A percentile compares a stretch with the other conserved stretches of the same genome.
Conservation (phyloP, 441 rosid species). For the Pelargonium cotyledonis region DNA sequence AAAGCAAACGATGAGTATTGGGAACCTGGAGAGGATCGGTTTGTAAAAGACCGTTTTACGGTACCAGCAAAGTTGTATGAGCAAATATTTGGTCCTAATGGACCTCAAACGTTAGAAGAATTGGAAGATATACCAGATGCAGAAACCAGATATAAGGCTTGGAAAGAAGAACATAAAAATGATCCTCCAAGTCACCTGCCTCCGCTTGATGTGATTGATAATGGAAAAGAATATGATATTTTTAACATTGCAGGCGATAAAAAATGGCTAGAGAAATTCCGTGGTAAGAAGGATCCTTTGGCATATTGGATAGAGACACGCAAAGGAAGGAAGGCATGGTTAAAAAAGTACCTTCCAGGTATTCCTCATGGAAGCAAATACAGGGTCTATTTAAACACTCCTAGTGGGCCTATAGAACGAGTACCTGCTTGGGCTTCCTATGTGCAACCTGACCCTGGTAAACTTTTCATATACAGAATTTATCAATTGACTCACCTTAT, state of each 20-base stretch:
- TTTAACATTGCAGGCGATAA: constrained; percentile 50
- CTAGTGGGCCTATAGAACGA: constrained; percentile 81
- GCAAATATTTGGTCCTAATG: constrained; percentile 85
- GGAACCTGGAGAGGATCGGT: constrained; percentile 96
- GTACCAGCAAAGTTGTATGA: constrained; percentile 89
- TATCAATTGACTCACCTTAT: constrained; percentile 18
- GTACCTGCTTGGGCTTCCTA: constrained; percentile 98
- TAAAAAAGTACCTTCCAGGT: constrained; percentile 69
- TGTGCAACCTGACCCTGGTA: constrained; percentile 73
- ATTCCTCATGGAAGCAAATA: constrained; percentile 95
- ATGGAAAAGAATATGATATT: constrained; percentile 74
- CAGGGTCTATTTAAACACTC: constrained; percentile 87
- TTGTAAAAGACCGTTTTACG: constrained; percentile 65
- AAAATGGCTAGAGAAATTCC: constrained; percentile 61
- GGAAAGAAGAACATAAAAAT: constrained; percentile 78
- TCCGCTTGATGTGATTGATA: constrained; percentile 66
- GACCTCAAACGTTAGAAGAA: constrained; percentile 85
- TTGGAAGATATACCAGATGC: constrained; percentile 74
- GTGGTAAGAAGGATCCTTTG: constrained; percentile 64
- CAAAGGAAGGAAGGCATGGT: constrained; percentile 92
- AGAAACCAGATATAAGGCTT: constrained; percentile 70
- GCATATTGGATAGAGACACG: constrained; percentile 93
- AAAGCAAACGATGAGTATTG: constrained; percentile 88
- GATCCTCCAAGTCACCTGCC: constrained; percentile 90
- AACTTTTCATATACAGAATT: constrained; percentile 16